A percentile compares a stretch with the other conserved stretches of the same genome.
Evolutionary conservation across 1,284 basidiomycete genomes (phyloP).

Genomic region (Leccinum subatratum): DNA sequence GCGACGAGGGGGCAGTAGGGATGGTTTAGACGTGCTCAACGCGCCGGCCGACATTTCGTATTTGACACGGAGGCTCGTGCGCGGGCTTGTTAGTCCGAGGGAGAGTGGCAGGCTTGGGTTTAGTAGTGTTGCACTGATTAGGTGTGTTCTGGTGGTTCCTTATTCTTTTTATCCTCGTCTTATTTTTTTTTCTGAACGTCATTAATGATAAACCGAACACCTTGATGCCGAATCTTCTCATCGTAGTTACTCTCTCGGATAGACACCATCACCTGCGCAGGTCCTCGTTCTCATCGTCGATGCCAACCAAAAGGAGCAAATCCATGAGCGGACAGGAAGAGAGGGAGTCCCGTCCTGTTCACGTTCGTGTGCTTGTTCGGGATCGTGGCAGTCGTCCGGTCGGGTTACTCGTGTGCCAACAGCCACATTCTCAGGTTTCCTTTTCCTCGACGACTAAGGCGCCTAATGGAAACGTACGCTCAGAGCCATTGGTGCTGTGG

Average conservation of each 20-base stretch:
- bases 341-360: constrained; percentile 80
- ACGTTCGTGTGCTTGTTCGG: constrained; percentile 84
- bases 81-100: no score
- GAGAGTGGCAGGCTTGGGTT: no score
- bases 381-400: constrained; percentile 75
- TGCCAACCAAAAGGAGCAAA: constrained; percentile 60
- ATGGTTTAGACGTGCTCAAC: constrained; percentile 61
- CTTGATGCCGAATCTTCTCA: neutral
- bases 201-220: neutral
- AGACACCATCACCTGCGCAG: constrained; percentile 73
- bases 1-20: constrained; percentile 37
- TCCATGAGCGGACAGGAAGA: constrained; percentile 87
- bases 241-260: constrained; percentile 75
- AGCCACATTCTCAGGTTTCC: constrained; percentile 41
- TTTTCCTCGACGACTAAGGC: constrained; percentile 35
- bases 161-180: neutral
- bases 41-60: constrained; percentile 81
- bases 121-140: constrained; percentile 86
- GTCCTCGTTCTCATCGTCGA: constrained; percentile 72
- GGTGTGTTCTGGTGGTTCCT: constrained; percentile 43
- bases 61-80: constrained; percentile 75
- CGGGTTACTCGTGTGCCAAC: constrained; percentile 69
- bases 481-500: constrained; percentile 62
- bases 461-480: constrained; percentile 51
- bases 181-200: neutral